Evolutionary conservation across 257 asterid species (phyloP), one percentile per base, ranked within the genome.

Genomic region (Perilla frutescens): DNA sequence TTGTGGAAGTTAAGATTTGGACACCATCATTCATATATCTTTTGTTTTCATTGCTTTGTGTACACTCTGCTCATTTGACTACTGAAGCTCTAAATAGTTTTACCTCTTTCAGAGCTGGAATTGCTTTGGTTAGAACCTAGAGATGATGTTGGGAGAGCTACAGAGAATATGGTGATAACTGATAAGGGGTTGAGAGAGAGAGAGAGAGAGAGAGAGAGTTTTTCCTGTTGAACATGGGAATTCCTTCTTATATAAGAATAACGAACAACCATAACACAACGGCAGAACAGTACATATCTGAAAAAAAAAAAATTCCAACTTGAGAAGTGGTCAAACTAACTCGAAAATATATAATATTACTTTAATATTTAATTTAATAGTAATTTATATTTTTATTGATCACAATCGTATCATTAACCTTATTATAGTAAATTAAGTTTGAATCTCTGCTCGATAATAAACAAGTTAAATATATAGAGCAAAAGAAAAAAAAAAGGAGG

Each of bases 1-100:
- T 51, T 73, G 75, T 70, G 90, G 91, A 82, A 73, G 91, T 86
- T 90, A 84, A 81, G 88, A 79, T 60, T 66, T 77, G 20, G 57
- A 84, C 75, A 84, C 86, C 90, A 88, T 77, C 77, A 80, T 76
- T 54, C 55, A 0, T 43, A 15, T 36, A 15, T 15, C n/a, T 13
- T 20, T 9, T 59, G 10, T 6, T 49, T 72, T 44, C 58, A 1
- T 59, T 81, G 73, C 73, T 79, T 81, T 31, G 34, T 50, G 31
- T 56, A 15, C 75, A 76, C 80, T 76, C 45, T 76, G 75, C 60
- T 62, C 72, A 51, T 51, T 60, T 65, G 65, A 32, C 32, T 43
- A 48, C 66, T 65, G 11, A 51, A 74, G 62, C 53, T 48, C 5
- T 12, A n/a, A 9, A 12, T 1, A 3, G 2, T 39, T 66, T 20